Evolutionary conservation across 768 basidiomycete genomes (phyloP).

Genomic region (Tulasnella sp.): DNA sequence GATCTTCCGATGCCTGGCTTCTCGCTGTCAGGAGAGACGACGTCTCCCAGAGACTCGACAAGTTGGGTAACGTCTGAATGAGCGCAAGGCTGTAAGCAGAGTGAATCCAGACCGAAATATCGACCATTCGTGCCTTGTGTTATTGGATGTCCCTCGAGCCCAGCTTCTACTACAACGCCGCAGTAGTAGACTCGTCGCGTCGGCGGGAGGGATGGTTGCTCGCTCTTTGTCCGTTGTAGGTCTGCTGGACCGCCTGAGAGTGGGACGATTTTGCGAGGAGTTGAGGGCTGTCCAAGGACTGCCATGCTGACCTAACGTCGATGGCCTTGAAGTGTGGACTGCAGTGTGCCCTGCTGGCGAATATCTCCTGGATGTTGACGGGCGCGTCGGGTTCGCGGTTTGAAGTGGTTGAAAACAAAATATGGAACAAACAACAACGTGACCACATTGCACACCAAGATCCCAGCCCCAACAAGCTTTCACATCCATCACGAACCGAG

Average conservation of each 20-base stretch:
- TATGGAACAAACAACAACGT: constrained; percentile 2
- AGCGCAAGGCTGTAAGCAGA: constrained; percentile 16
- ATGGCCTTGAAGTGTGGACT: background rate
- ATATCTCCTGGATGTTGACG: background rate
- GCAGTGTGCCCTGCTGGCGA: background rate
- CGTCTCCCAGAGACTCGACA: constrained; percentile 66
- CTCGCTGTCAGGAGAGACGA: constrained; percentile 33
- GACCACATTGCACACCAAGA: background rate
- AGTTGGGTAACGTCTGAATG: constrained; percentile 65
- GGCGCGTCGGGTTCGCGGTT: background rate
- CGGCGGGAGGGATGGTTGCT: constrained; percentile 31
- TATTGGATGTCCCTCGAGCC: constrained; percentile 59
- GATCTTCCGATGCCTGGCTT: constrained; percentile 7
- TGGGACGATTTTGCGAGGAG: constrained; percentile 21
- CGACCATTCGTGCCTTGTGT: constrained; percentile 42
- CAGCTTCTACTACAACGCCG: constrained; percentile 81
- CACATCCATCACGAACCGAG: background rate
- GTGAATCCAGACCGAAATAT: constrained; percentile 24
- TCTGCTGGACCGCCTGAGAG: constrained; percentile 18
- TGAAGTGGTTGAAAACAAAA: constrained; percentile 1
- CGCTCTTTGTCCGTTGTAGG: constrained; percentile 10
- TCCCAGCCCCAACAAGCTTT: background rate
- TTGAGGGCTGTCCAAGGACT: constrained; percentile 14
- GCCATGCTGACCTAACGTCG: background rate
- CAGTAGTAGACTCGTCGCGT: constrained; percentile 84